Conservation (phyloP, 768 basidiomycete species). For the Mycena galericulata region DNA sequence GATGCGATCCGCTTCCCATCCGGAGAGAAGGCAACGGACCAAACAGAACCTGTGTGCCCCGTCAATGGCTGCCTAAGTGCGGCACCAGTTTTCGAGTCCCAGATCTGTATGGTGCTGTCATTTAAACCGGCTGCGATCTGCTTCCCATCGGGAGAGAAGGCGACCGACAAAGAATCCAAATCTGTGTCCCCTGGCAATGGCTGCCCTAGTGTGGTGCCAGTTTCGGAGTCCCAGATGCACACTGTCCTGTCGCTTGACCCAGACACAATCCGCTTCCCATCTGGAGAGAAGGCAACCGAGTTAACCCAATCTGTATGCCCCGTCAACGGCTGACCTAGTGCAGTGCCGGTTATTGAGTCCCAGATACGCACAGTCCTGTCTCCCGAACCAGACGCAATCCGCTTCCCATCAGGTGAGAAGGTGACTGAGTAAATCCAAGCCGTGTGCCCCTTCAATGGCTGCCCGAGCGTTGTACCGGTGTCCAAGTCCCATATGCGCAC, state of each 20-base stretch:
- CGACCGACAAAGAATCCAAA: too few relatives aligned
- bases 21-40: constrained; percentile 3
- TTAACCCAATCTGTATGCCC: too few relatives aligned
- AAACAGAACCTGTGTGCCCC: neutral
- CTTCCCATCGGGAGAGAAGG: too few relatives aligned
- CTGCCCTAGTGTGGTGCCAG: too few relatives aligned
- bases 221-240: too few relatives aligned
- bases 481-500: neutral
- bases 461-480: neutral
- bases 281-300: too few relatives aligned
- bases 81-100: neutral
- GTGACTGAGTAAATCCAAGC: neutral
- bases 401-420: neutral
- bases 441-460: neutral
- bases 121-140: neutral
- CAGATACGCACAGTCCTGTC: neutral
- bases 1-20: constrained; percentile 11
- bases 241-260: too few relatives aligned
- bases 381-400: neutral
- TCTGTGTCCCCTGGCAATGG: too few relatives aligned
- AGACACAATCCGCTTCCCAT: too few relatives aligned
- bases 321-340: too few relatives aligned
- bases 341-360: too few relatives aligned
- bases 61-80: neutral
- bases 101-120: neutral